Evolutionary conservation across 2,329 filamentous ascomycete species (phyloP), one percentile per base, ranked within the genome.

Genomic region (Diplodia sapinea): DNA sequence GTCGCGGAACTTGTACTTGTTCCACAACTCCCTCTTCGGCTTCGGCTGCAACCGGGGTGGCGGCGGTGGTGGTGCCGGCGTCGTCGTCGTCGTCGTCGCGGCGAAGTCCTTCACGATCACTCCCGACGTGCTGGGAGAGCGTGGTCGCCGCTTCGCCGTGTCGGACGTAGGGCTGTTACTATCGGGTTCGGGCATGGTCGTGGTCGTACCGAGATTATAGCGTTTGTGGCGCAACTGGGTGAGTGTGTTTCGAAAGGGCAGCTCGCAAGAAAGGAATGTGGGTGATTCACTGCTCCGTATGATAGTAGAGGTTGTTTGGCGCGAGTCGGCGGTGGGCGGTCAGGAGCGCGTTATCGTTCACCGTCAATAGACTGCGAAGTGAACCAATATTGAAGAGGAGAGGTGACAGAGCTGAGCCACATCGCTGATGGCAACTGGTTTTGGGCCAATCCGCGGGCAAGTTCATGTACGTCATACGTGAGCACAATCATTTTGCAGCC

Each of bases 61-160:
- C 8, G 31, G 31, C 31, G 8, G 31, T 8, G 31, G 6, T 8
- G 31, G 5, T 7, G 31, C 8, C 31, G 5, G 1, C 31, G 31
- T 8, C 31, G 5, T 33, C 90, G 79, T 99, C 95, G 77, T 98
- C 98, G 77, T 91, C 94, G 40, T 1, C 40, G 40, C 15, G 15
- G 40, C 15, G 15, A 43, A n/a, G 3, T 7, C 40, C 15, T 17
- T 43, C 6, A 7, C 17, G 6, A 7, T 17, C 13, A 17, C 40
- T 43, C 6, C 40, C 40, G 40, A 17, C 13, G 17, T 7, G 40
- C 17, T n/a, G 17, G 40, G 17, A 8, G 40, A 17, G 2, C 13
- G 15, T 15, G 17, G 13, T 17, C 40, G 13, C 17, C 40, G 40
- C 40, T 15, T 7, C 17, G 15, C 17, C 40, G 40, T 43, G 15